Percentiles rank a stretch among this genome's conserved stretches.
These are phyloP conservation scores for Geotrichum citri-aurantii DNA, from an alignment of 1,139 yeast species.

Conservation along the genomic window DNA sequence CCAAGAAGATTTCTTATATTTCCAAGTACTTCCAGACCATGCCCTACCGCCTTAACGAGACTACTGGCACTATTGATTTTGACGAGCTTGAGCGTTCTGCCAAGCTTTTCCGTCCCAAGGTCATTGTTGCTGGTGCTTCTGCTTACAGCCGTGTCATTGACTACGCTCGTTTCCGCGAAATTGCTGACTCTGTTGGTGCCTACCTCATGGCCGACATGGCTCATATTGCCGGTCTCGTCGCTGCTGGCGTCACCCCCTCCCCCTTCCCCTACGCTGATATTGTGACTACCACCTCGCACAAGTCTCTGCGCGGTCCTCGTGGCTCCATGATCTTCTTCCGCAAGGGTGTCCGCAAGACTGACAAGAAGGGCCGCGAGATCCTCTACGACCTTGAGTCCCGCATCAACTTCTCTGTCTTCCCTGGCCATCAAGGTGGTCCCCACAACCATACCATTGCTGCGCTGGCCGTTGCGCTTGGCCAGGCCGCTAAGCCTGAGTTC, in stretches of 20 bases:
- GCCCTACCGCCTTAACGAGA: slow-evolving; percentile 93
- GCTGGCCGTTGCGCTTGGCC: slow-evolving; percentile 91
- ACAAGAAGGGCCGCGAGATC: slow-evolving; percentile 88
- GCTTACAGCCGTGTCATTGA: slow-evolving; percentile 95
- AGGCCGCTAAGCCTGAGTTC: slow-evolving; percentile 88
- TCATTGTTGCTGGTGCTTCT: slow-evolving; percentile 94
- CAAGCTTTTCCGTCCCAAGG: slow-evolving; percentile 85
- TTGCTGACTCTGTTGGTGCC: slow-evolving; percentile 95
- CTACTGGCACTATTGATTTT: slow-evolving; percentile 90
- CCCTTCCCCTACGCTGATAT: slow-evolving; percentile 96
- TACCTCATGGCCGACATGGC: slow-evolving; percentile 97
- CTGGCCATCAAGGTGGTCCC: slow-evolving; percentile 99
- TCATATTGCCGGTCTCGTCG: slow-evolving; percentile 91
- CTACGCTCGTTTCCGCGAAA: slow-evolving; percentile 91
- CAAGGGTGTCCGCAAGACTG: slow-evolving; percentile 86
- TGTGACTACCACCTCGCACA: slow-evolving; percentile 97
- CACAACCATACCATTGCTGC: slow-evolving; percentile 98
- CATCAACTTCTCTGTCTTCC: slow-evolving; percentile 97
- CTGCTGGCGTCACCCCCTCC: slow-evolving; percentile 94
- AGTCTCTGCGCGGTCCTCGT: slow-evolving; percentile 97
- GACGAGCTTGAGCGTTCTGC: slow-evolving; percentile 92
- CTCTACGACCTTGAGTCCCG: slow-evolving; percentile 87
- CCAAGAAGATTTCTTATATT: slow-evolving; percentile 91
- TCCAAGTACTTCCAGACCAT: slow-evolving; percentile 96
- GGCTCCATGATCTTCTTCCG: slow-evolving; percentile 99